These are phyloP conservation scores for Lasiodiplodia theobromae DNA, from an alignment of 2,329 filamentous ascomycete genomes.

Conservation along the genomic window DNA sequence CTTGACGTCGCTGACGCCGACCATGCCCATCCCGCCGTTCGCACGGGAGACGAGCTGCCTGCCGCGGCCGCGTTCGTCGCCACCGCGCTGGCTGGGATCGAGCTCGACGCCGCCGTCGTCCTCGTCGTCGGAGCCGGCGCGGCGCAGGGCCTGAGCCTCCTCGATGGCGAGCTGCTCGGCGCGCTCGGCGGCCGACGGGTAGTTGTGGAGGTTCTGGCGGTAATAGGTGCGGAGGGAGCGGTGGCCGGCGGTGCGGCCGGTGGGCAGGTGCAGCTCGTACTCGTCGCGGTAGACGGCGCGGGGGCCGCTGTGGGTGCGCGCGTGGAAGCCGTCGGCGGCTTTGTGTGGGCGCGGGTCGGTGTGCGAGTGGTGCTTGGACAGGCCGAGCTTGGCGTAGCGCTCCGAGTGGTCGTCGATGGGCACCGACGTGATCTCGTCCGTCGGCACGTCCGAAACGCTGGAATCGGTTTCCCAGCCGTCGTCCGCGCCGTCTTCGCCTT, in stretches of 20 bases:
- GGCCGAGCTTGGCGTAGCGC: constrained; percentile 74
- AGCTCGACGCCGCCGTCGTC: constrained; percentile 48
- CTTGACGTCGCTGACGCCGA: constrained; percentile 77
- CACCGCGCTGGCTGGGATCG: constrained; percentile 35
- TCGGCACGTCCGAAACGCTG: constrained; percentile 83
- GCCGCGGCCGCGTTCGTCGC: constrained; percentile 30
- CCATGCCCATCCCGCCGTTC: constrained; percentile 77
- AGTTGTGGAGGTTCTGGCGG: constrained; percentile 87
- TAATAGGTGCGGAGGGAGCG: constrained; percentile 87
- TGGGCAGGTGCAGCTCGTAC: constrained; percentile 90
- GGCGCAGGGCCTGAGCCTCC: constrained; percentile 38
- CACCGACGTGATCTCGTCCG: constrained; percentile 80
- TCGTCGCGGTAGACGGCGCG: constrained; percentile 89
- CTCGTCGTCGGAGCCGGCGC: constrained; percentile 45
- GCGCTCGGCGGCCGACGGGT: constrained; percentile 81
- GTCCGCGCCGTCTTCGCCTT: constrained; percentile 64
- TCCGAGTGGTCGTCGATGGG: constrained; percentile 75
- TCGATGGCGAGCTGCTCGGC: constrained; percentile 69
- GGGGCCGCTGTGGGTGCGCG: constrained; percentile 75
- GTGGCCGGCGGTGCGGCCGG: constrained; percentile 88
- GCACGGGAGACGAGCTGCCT: constrained; percentile 66
- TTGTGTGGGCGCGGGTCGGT: constrained; percentile 75
- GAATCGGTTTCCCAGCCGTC: constrained; percentile 97
- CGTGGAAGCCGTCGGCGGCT: constrained; percentile 80
- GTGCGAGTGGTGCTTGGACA: constrained; percentile 78